Evolutionary conservation across 2,329 filamentous ascomycete species (phyloP), one percentile per base, ranked within the genome.

Genomic region (Byssothecium circinans): DNA sequence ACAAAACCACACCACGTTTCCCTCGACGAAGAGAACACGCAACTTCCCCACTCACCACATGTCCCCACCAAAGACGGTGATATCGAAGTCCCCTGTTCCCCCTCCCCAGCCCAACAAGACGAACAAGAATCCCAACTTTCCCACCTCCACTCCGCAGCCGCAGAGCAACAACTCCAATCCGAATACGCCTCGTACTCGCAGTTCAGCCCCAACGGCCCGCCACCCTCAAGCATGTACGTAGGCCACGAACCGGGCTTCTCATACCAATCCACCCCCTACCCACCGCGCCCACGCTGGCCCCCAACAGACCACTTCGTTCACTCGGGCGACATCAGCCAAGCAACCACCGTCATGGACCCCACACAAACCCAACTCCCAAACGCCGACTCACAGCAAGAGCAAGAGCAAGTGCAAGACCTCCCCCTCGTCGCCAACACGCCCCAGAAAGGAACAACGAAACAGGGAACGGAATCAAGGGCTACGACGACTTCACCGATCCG

Each of bases 151-250:
- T 62, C 57, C 56, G 67, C 65, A 36, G 66, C 58, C 54, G 67
- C 66, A 33, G 66, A 70, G 37, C 56, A 62, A 15, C 66, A 68
- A 37, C 57, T 68, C 14, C 66, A 65, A 18, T 52, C 47, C 18
- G 64, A 69, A 46, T 66, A 60, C 57, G 46, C 58, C 4, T 60
- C 61, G 0, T 68, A 68, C 51, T 67, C 67, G 2, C 67, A 70
- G 45, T 68, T 64, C 25, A 44, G 52, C 8, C 53, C 54, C n/a
- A 36, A 29, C 10, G 46, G 44, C 3, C 43, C 54, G 19, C 55
- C 49, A 8, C 53, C 66, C 11, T 65, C 60, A 18, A 69, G 65
- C 42, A 62, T 68, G 60, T 47, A 60, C 12, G 64, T 57, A 8
- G 51, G 40, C 12, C 54, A 54, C 14, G 64, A 67, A 15, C 35